Base-by-base conservation (phyloP, 257 asterid genomes). In the Jasminum sambac region DNA sequence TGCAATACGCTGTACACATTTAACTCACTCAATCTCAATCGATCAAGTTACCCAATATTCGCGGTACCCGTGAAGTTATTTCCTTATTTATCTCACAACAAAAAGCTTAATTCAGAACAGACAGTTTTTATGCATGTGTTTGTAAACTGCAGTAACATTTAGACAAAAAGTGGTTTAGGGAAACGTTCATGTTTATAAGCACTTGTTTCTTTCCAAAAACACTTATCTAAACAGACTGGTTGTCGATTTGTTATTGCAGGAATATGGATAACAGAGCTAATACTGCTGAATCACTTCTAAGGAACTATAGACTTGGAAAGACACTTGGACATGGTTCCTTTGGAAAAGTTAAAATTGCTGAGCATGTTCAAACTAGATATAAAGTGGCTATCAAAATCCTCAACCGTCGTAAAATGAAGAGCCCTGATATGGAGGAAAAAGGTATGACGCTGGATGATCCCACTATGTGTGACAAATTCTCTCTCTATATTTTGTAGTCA, bases 341-440 rank as follows among this genome's bases (percentile, higher is more conserved):
- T 74, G 97, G 98, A 66, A 94, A 94, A 83, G 98, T 94, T 37
- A 94, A 91, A 83, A 88, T 89, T 76, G 98, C 98, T 57, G 96
- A 87, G 79, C 98, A 94, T 84, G 73, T 88, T 69, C 88, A 66
- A 71, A 94, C 98, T 0, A 94, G 97, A 36, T 87, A 85, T 68
- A 90, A 94, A 84, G 98, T 94, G 80, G 98, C 98, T 79, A 82
- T 94, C 82, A 94, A 94, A 69, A 87, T 94, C 74, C 95, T 94
- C 46, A 94, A 91, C 72, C 97, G 97, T 19, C 90, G 95, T 23
- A 87, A 78, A 78, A 89, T 91, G 95, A 84, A 71, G 80, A 88
- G 83, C 75, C 92, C 96, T 5, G 92, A 91, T 79, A 91, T 94
- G 98, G 96, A 90, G 85, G 98, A 89, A 83, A 94, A 94, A 81